A percentile compares a stretch with the other conserved stretches of the same genome.
Conservation (phyloP, 2,329 filamentous ascomycete species). For the Talaromyces albobiverticillius region DNA sequence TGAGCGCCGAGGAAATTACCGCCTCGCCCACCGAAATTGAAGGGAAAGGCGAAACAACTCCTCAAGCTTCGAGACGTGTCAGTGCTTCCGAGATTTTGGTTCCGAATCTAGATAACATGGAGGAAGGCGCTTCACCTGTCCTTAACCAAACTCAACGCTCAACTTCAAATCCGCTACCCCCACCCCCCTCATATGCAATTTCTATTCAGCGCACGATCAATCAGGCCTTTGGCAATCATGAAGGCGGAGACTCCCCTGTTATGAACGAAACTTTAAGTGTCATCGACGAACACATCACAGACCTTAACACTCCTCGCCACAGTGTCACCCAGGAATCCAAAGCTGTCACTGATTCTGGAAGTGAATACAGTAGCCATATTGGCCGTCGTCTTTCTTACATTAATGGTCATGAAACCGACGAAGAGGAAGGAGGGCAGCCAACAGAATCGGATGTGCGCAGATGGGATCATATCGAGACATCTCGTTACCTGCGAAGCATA, state of each 20-base stretch:
- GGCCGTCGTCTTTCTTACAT: conserved; percentile 84
- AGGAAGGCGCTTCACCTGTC: conserved; percentile 16
- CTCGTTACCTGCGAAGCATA: conserved; percentile 79
- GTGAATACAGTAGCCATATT: conserved; percentile 80
- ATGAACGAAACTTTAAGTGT: conserved; percentile 94
- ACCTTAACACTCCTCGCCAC: conserved; percentile 65
- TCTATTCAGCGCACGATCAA: conserved; percentile 45
- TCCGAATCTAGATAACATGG: conserved; percentile 19
- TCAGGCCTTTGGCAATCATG: conserved; percentile 49
- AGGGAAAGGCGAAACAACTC: conserved; percentile 35
- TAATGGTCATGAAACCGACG: conserved; percentile 90
- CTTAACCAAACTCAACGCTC: conserved; percentile 29
- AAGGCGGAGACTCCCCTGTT: conserved; percentile 66
- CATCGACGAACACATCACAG: conserved; percentile 94
- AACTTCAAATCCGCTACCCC: conserved; percentile 36
- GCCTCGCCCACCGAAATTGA: conserved; percentile 8
- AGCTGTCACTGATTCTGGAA: conserved; percentile 73
- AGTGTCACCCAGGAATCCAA: conserved; percentile 50
- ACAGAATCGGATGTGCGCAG: conserved; percentile 69
- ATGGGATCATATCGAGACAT: conserved; percentile 80
- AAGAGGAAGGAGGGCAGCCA: conserved; percentile 75
- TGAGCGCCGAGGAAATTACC: conserved; percentile 1
- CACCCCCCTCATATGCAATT: conserved; percentile 30
- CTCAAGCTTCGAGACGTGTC: conserved; percentile 39
- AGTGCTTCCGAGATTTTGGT: conserved; percentile 30